Conservation (phyloP, 495 filamentous ascomycete genomes). For the Xylaria flabelliformis region DNA sequence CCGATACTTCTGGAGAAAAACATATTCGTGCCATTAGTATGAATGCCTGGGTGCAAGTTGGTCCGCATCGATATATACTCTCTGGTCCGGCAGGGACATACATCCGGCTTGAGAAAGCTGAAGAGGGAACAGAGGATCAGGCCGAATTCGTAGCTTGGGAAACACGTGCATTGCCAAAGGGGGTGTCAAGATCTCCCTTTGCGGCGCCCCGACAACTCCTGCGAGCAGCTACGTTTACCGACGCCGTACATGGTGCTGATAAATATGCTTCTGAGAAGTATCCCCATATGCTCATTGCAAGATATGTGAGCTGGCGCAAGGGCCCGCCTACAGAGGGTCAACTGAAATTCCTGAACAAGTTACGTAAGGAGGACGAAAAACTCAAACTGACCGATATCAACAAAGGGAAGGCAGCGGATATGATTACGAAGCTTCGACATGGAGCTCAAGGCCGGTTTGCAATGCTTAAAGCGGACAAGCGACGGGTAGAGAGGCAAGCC, state of each 20-base stretch:
- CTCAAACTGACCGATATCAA: constrained; percentile 65
- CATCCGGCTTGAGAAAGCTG: constrained; percentile 65
- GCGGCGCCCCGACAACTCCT: constrained; percentile 71
- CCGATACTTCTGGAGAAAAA: constrained; percentile 76
- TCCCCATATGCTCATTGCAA: constrained; percentile 62
- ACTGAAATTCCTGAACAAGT: constrained; percentile 72
- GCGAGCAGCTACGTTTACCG: constrained; percentile 61
- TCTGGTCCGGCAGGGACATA: constrained; percentile 60
- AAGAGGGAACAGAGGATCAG: constrained; percentile 28
- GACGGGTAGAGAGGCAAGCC: constrained; percentile 48
- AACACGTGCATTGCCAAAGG: constrained; percentile 44
- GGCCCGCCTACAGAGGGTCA: constrained; percentile 71
- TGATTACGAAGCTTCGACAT: constrained; percentile 90
- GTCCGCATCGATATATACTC: constrained; percentile 68
- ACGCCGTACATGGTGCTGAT: constrained; percentile 82
- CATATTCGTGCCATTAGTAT: constrained; percentile 78
- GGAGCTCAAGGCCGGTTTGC: constrained; percentile 77
- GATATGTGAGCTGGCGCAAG: constrained; percentile 69
- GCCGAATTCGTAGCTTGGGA: constrained; percentile 47
- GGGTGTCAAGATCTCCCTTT: constrained; percentile 59
- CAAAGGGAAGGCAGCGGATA: constrained; percentile 84
- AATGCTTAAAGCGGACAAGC: constrained; percentile 56
- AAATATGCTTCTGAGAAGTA: constrained; percentile 74
- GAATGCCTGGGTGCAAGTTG: constrained; percentile 81
- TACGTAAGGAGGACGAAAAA: constrained; percentile 60